phyloP scores from a whole-genome alignment of 148 eudicot species.

The Spergularia marina region DNA sequence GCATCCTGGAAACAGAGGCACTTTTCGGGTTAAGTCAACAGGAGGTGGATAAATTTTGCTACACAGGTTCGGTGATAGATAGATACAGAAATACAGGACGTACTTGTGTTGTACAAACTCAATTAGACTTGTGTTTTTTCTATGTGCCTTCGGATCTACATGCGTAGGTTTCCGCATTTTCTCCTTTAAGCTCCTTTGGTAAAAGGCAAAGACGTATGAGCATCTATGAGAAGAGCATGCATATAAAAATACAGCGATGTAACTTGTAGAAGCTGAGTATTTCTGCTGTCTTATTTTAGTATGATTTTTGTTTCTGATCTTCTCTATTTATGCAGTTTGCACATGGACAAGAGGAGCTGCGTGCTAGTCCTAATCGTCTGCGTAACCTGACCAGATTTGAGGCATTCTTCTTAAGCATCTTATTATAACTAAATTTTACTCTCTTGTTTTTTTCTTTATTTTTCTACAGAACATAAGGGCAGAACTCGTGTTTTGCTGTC shows the following conservation, averaged over 20 bases:
- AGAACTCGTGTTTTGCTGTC: not conserved
- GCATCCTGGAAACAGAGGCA: not conserved
- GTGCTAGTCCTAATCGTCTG: slow-evolving; percentile 20
- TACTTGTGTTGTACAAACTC: not conserved
- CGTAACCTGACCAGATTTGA: slow-evolving; percentile 35
- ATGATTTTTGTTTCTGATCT: not conserved
- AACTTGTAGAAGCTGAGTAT: no score
- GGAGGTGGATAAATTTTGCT: not conserved
- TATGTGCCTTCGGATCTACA: not conserved
- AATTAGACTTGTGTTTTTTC: not conserved
- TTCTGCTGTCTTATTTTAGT: not conserved
- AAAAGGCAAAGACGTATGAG: no score
- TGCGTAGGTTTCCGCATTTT: no score
- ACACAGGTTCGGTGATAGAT: not conserved
- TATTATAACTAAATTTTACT: no score
- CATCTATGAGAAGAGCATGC: no score
- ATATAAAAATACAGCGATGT: no score
- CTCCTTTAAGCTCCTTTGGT: no score
- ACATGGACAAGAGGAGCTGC: slow-evolving; percentile 60
- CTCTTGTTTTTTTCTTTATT: no score
- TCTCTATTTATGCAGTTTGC: slow-evolving; percentile 38
- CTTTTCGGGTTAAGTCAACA: not conserved
- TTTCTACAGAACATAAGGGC: no score
- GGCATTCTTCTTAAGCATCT: slow-evolving; percentile 24
- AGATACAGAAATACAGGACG: not conserved